Conservation (phyloP, 768 basidiomycete genomes). For the Tulasnella sp. region DNA sequence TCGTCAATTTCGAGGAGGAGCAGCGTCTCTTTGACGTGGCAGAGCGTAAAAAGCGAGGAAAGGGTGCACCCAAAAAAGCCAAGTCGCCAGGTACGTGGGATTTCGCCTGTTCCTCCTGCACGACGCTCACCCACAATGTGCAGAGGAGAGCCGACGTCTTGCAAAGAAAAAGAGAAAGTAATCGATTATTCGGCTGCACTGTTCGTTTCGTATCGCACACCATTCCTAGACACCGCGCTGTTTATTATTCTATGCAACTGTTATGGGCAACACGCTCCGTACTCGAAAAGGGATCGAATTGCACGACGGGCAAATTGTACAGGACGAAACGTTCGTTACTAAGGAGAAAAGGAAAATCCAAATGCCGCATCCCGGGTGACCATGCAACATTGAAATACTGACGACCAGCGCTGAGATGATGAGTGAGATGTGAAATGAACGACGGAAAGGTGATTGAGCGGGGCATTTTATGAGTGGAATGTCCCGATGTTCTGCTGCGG, state of each 20-base stretch:
- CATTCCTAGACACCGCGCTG: background rate
- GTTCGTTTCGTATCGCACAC: background rate
- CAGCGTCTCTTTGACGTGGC: constrained; percentile 62
- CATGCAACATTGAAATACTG: background rate
- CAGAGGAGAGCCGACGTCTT: constrained; percentile 17
- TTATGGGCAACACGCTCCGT: background rate
- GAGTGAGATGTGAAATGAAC: background rate
- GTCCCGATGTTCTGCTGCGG: constrained; percentile 72
- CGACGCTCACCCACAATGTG: background rate
- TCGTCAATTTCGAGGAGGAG: constrained; percentile 59
- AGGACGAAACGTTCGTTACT: background rate
- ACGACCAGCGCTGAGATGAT: background rate
- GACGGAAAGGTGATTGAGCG: background rate
- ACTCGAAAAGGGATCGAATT: background rate
- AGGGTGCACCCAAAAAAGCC: constrained; percentile 76
- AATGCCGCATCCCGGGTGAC: background rate
- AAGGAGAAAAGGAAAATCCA: background rate
- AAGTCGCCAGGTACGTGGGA: constrained; percentile 50
- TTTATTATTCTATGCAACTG: background rate
- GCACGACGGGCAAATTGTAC: background rate
- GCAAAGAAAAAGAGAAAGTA: constrained; percentile 20
- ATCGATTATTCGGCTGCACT: background rate
- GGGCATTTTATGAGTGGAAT: constrained; percentile 46
- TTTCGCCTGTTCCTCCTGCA: background rate
- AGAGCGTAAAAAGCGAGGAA: constrained; percentile 63